Evolutionary conservation across 108 stramenopile species (phyloP).

Genomic region (Fragilaria radians): DNA sequence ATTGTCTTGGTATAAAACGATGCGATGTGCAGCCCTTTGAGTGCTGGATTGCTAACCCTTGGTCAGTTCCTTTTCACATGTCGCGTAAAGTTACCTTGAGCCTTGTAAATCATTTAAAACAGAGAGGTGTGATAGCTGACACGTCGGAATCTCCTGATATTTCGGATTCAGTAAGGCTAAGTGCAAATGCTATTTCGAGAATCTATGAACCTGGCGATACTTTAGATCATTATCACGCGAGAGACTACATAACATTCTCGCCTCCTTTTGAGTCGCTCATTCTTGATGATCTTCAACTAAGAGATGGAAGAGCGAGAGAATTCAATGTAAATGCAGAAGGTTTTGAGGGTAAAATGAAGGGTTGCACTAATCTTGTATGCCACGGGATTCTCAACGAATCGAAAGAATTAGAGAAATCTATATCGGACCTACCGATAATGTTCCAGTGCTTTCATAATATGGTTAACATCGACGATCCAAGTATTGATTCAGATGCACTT

Average conservation of each 20-base stretch:
- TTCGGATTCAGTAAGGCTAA: not conserved
- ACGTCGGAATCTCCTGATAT: constrained; percentile 1
- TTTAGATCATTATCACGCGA: constrained; percentile 36
- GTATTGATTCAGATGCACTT: too few relatives aligned
- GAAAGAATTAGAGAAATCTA: too few relatives aligned
- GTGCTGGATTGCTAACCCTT: constrained; percentile 38
- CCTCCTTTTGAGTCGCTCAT: constrained; percentile 34
- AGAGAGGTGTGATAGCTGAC: constrained; percentile 9
- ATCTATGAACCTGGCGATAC: constrained; percentile 28
- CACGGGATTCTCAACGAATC: too few relatives aligned
- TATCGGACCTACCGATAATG: too few relatives aligned
- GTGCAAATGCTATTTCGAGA: constrained; percentile 18
- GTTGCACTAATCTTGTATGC: too few relatives aligned
- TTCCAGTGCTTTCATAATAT: too few relatives aligned
- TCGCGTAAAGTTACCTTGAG: constrained; percentile 20
- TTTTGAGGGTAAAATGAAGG: too few relatives aligned
- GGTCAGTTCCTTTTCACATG: constrained; percentile 24
- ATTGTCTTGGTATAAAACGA: constrained; percentile 26
- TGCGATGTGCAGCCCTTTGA: constrained; percentile 40
- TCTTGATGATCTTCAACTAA: too few relatives aligned
- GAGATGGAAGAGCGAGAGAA: too few relatives aligned
- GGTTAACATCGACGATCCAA: too few relatives aligned
- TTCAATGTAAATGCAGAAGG: too few relatives aligned
- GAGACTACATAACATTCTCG: constrained; percentile 28
- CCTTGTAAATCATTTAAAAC: constrained; percentile 15